Conservation (phyloP, 768 basidiomycete species). For the Serendipita vermifera region DNA sequence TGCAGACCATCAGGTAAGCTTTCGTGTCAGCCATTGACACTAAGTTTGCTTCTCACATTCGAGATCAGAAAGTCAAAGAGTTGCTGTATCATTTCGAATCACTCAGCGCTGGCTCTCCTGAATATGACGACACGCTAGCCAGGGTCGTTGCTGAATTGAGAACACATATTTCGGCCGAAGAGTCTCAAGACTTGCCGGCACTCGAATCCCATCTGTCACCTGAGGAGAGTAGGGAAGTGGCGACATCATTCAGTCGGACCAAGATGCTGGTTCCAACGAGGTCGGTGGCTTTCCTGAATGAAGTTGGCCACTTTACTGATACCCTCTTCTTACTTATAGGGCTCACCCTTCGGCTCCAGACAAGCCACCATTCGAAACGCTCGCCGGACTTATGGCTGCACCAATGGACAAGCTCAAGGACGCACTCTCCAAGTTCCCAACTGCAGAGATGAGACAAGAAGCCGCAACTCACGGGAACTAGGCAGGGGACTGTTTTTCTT, state of each 20-base stretch:
- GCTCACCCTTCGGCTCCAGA: constrained; percentile 41
- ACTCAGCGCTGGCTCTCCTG: constrained; percentile 18
- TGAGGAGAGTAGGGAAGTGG: constrained; percentile 33
- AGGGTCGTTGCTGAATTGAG: constrained; percentile 36
- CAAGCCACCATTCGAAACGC: constrained; percentile 47
- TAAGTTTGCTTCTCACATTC: background rate
- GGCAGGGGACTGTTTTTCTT: no score
- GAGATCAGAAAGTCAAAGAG: constrained; percentile 25
- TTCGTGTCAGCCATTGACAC: no score
- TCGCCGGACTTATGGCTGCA: constrained; percentile 39
- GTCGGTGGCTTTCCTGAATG: constrained; percentile 25
- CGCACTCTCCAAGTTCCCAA: constrained; percentile 41
- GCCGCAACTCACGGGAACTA: background rate
- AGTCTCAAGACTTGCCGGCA: constrained; percentile 42
- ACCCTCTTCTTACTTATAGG: constrained; percentile 20
- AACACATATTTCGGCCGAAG: constrained; percentile 45
- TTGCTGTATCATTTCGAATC: constrained; percentile 36
- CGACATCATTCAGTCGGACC: constrained; percentile 37
- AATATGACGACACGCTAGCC: constrained; percentile 33
- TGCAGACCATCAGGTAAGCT: constrained; percentile 40
- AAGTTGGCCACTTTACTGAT: no score
- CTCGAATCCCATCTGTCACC: constrained; percentile 31
- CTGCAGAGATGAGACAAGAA: constrained; percentile 35
- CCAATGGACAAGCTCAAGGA: constrained; percentile 52
- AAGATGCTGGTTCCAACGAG: constrained; percentile 53